Evolutionary conservation across 2,329 filamentous ascomycete species (phyloP), one percentile per base, ranked within the genome.

Genomic region (Exophiala sideris): DNA sequence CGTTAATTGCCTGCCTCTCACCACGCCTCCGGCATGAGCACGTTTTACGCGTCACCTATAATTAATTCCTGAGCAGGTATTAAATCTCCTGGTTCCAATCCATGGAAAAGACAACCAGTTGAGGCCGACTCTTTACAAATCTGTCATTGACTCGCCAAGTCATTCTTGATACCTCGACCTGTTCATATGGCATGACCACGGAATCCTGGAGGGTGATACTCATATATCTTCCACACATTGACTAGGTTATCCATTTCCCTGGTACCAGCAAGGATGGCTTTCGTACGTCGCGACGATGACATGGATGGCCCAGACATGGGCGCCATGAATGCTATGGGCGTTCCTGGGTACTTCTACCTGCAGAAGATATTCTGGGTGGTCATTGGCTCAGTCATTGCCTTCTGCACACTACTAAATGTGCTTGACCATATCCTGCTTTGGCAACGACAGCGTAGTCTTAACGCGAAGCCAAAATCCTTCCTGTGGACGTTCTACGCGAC

Each of bases 281-380:
- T 48, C 39, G 29, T 35, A 14, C 21, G 21, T 39, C 57, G 52
- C 14, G 47, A 49, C 16, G 51, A 62, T 46, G 49, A 42, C 29
- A 53, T 54, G 52, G 40, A 47, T 11, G 44, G 41, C 16, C 57
- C 58, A 56, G 52, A 53, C 61, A 57, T 57, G 68, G 68, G 67
- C 53, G 55, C 61, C 41, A 76, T 74, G 75, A 67, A 70, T 62
- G 73, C 71, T 64, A 71, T 70, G 10, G 73, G 72, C 44, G 65
- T 77, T 29, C 77, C 77, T 6, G 68, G 68, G 34, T 71, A 77
- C 34, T 72, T 72, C 51, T 68, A 73, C 24, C 69, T 81, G 49
- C 79, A 79, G 59, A 71, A 74, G 45, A 76, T 77, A 62, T 82
- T 81, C 65, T 81, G 79, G 74, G 74, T 72, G 1, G 73, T 79